Base-by-base conservation (phyloP, 2,329 filamentous ascomycete genomes). In the Xylaria arbuscula region DNA sequence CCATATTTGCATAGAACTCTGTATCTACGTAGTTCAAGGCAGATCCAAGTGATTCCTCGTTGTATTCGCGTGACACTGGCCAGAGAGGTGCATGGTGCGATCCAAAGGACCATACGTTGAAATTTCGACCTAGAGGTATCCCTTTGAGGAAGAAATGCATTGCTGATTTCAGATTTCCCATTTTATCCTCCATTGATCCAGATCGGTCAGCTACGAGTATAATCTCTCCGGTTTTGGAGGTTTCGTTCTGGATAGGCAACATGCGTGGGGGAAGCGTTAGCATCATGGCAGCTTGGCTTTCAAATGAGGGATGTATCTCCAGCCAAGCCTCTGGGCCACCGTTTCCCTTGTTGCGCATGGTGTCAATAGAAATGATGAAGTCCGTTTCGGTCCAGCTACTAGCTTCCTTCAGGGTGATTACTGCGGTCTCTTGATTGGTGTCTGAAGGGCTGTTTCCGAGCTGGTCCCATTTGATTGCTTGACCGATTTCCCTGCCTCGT, bases 131-230 rank as follows among this genome's bases (percentile, higher is more conserved):
- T 10, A 70, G 3, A 13, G 71, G 87, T n/a, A 90, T 78, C 0
- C 86, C 88, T 72, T 88, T 88, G 24, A 90, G 74, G 72, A 89
- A 89, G 45, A 88, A 82, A 28, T 81, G 81, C 68, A 90, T 79
- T 3, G 87, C 86, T 10, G 83, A 79, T 53, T 81, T 78, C 4
- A 87, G 78, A 0, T 85, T 80, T 1, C 59, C 64, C 7, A 88
- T 88, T 54, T 85, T 86, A 42, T 76, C 75, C 3, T 47, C 4
- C 81, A 86, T 86, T 45, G 80, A 80, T 73, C 75, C 77, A 72
- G 76, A 81, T 77, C 75, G 79, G 62, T 76, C 77, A 54, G 50
- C 66, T 17, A 72, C 51, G 42, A 73, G 69, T 17, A 73, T 10
- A 8, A 73, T 59, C 47, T 73, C 71, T 38, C 71, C 67, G 32